A percentile compares a stretch with the other conserved stretches of the same genome.
Conservation (phyloP, 306 rosid species). For the Sindora glabra region DNA sequence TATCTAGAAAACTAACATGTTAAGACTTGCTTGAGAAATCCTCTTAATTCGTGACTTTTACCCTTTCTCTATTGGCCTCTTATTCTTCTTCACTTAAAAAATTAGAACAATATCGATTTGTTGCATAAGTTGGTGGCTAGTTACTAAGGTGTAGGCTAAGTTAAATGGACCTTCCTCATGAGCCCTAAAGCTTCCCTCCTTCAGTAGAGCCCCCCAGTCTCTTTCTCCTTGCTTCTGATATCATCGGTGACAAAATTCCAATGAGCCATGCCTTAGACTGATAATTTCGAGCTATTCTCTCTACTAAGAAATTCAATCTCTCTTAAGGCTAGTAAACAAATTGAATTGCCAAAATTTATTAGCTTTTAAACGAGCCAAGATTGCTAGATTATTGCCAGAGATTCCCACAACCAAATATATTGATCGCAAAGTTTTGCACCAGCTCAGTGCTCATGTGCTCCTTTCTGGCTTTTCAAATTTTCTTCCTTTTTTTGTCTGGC, state of each 20-base stretch:
- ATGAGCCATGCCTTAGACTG: conserved; percentile 20
- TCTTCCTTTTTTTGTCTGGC: conserved; percentile 4
- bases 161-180: neutral
- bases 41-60: too few species aligned
- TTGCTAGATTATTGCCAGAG: neutral
- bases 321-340: neutral
- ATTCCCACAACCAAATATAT: neutral
- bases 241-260: conserved; percentile 27
- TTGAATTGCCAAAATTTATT: neutral
- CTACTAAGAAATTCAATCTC: neutral
- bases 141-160: neutral
- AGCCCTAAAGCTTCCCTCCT: neutral
- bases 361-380: neutral
- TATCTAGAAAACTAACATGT: too few species aligned
- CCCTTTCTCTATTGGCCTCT: too few species aligned
- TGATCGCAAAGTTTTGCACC: neutral
- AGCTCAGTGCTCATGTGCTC: neutral
- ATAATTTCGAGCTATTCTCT: too few species aligned
- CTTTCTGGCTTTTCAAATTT: neutral
- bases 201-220: neutral
- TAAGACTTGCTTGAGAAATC: too few species aligned
- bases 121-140: too few species aligned
- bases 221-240: neutral
- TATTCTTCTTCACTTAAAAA: too few species aligned
- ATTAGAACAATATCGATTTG: too few species aligned